Base-by-base conservation (phyloP, 1,284 basidiomycete genomes). In the Peniophora sp. region DNA sequence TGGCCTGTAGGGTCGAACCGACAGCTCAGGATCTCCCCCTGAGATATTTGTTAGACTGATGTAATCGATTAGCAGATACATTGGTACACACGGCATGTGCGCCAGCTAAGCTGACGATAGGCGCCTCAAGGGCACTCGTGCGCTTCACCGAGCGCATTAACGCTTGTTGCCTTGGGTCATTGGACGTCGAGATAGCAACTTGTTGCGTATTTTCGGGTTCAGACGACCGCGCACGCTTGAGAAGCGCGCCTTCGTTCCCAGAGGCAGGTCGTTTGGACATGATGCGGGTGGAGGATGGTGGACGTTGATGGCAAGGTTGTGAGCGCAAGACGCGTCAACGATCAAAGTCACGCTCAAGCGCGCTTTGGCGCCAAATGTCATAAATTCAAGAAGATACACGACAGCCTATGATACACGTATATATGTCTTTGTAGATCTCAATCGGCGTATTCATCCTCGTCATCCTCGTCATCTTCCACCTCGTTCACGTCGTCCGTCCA, bases 1-100 rank as follows among this genome's bases (percentile, higher is more conserved):
- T 89, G 85, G 8, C 89, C 89, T 1, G 81, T 83, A 17, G 87
- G 85, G 63, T 89, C 88, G 59, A 91, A 91, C 54, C 85, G 74
- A 68, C 86, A 89, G 58, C 84, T 85, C 56, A 89, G 53, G 52
- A 90, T 86, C 67, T 91, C 89, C 10, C 75, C 83, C 86, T 89
- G 44, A 16, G 23, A 49, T 50, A 22, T 44, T 50, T 5, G 41
- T 45, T 50, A 44, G 45, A 34, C 20, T 6, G 23, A 27, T 22
- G 39, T 35, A 2, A 12, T 20, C 20, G 53, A 22, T n/a, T 61
- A 45, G 34, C 46, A 16, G 10, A 22, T 3, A 23, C 35, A 17
- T n/a, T n/a, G n/a, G n/a, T 24, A 66, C 71, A 57, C 57, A 89
- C 87, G 35, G 78, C 76, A 68, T 91, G 88, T 1, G 87, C 80